Conservation (phyloP, 2,329 filamentous ascomycete species). For the Leptographium procerum region DNA sequence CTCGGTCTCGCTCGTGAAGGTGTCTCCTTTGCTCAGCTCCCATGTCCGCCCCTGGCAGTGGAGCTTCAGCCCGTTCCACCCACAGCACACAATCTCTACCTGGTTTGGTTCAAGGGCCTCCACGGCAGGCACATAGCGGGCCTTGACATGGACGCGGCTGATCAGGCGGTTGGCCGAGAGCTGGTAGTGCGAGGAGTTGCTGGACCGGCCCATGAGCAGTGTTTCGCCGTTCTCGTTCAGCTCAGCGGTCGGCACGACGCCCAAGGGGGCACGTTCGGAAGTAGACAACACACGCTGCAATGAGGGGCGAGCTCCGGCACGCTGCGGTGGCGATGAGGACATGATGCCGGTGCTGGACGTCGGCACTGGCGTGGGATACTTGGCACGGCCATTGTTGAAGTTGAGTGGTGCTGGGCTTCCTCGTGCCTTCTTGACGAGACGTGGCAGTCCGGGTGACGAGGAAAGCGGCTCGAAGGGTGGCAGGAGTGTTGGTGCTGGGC, state of each 20-base stretch:
- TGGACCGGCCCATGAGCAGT: conserved; percentile 82
- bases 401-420: not conserved
- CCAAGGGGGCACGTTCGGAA: conserved; percentile 73
- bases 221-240: conserved; percentile 72
- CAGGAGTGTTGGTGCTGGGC: conserved; percentile 55
- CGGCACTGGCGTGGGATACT: conserved; percentile 87
- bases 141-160: conserved; percentile 86
- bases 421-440: conserved; percentile 44
- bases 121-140: conserved; percentile 63
- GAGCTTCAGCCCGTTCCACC: conserved; percentile 91
- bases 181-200: conserved; percentile 91
- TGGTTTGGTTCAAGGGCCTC: conserved; percentile 59
- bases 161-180: conserved; percentile 85
- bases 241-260: conserved; percentile 70
- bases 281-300: conserved; percentile 52
- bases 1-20: conserved; percentile 81
- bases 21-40: conserved; percentile 78
- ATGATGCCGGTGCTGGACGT: conserved; percentile 89
- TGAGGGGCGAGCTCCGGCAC: conserved; percentile 27
- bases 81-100: conserved; percentile 81
- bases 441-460: conserved; percentile 63
- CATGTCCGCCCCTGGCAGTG: conserved; percentile 83
- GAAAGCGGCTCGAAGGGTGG: conserved; percentile 71
- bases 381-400: conserved; percentile 38
- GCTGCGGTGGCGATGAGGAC: conserved; percentile 65